Base-by-base conservation (phyloP, 2,329 filamentous ascomycete species). In the Colletotrichum godetiae region DNA sequence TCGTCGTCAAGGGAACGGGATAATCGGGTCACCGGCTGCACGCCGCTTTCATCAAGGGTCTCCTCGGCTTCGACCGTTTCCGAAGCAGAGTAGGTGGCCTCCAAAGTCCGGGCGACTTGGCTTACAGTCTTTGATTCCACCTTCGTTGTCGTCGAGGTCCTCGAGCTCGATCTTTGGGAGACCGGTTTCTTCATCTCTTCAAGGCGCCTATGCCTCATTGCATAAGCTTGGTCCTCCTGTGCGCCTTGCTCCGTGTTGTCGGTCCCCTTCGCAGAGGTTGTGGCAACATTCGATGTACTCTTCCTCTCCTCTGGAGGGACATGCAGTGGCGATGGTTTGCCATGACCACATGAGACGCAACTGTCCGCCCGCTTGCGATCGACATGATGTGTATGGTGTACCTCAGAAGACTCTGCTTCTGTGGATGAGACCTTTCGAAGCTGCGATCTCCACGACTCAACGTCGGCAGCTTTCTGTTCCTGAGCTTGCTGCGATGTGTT, bases 391-490 rank as follows among this genome's bases (percentile, higher is more conserved):
- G 29, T 42, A 4, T 56, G 6, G 42, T 52, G 22, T 15, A 7
- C 56, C 29, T 33, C 13, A 4, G 31, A 6, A 7, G 66, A 55
- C 22, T n/a, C 31, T 4, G 33, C n/a, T 19, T 42, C 31, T 13
- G n/a, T 22, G 3, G 29, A 46, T 13, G 46, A 13, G 22, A 61
- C 68, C 31, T 67, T 73, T 19, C 67, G 67, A 15, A 70, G 67
- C 15, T 73, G 71, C 10, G 59, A 65, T 66, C 71, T 65, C 67
- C 71, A 73, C 8, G 27, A 65, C 19, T 71, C 67, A 12, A 61
- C 60, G 10, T 73, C 57, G 4, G 29, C 31, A 12, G 60, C 35
- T 27, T 70, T 59, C 15, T 60, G 61, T 24, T 35, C 33, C 29
- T 11, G 35, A n/a, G 5, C 61, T 29, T 71, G 71, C 31, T 49